phyloP scores from a whole-genome alignment of 192 early-diverging fungal genomes.

The Gryganskiella cystojenkinii region DNA sequence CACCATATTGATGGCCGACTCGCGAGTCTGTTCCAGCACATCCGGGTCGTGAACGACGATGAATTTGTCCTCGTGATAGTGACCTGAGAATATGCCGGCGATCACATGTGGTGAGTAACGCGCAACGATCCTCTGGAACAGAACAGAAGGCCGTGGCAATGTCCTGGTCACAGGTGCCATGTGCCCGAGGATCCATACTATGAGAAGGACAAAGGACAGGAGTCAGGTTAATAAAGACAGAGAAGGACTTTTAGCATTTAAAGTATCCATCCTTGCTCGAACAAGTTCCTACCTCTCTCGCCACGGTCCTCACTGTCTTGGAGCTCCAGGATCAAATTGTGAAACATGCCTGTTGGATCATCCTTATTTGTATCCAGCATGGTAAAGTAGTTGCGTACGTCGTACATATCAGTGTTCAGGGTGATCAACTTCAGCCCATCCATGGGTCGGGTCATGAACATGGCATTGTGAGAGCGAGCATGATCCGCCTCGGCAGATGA shows the following conservation, averaged over 20 bases:
- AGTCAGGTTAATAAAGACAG: too few relatives aligned
- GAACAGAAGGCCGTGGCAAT: conserved; percentile 57
- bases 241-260: not conserved
- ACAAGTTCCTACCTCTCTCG: conserved; percentile 43
- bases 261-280: not conserved
- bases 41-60: conserved; percentile 58
- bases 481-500: conserved; percentile 38
- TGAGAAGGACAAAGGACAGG: too few relatives aligned
- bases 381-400: conserved; percentile 61
- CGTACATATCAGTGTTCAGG: conserved; percentile 66
- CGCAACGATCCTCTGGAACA: conserved; percentile 63
- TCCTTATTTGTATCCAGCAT: conserved; percentile 55
- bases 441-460: conserved; percentile 56
- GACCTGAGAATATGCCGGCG: conserved; percentile 64
- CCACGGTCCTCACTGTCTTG: conserved; percentile 59
- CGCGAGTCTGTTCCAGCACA: conserved; percentile 14
- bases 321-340: conserved; percentile 58
- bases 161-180: conserved; percentile 58
- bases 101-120: conserved; percentile 66
- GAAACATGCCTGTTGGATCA: conserved; percentile 61
- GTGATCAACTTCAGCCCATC: conserved; percentile 59
- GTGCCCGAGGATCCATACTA: conserved; percentile 69
- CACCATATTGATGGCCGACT: conserved; percentile 55
- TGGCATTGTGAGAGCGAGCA: conserved; percentile 53
- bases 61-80: conserved; percentile 64